Evolutionary conservation across 2,329 filamentous ascomycete genomes (phyloP).

Genomic region (Colletotrichum brevisporum): DNA sequence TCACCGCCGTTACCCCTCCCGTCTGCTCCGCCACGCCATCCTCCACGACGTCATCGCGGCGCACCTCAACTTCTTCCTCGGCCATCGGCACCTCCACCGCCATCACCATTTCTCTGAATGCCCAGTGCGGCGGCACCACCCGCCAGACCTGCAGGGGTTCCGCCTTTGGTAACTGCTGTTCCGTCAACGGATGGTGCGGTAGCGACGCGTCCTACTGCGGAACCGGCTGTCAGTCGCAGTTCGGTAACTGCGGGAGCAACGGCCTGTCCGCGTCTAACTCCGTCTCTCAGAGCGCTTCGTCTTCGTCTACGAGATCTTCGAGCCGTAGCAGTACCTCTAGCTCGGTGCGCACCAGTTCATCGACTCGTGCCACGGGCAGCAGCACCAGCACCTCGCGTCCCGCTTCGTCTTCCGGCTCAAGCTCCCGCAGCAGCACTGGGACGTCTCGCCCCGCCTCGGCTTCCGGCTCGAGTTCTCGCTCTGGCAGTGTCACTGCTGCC

Average conservation of each 20-base stretch:
- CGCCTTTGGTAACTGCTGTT: conserved; percentile 56
- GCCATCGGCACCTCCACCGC: conserved; percentile 41
- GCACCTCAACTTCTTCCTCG: conserved; percentile 36
- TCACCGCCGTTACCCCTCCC: conserved; percentile 17
- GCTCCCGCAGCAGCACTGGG: too few relatives aligned
- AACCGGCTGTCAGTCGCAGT: conserved; percentile 39
- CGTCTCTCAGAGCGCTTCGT: conserved; percentile 7
- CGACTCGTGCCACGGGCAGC: too few relatives aligned
- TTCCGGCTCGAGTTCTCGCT: too few relatives aligned
- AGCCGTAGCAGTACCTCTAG: conserved; percentile 2
- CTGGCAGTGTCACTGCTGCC: conserved; percentile 14
- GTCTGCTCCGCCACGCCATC: conserved; percentile 31
- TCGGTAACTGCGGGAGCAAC: conserved; percentile 37
- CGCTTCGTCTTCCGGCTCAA: too few relatives aligned
- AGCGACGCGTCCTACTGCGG: conserved; percentile 43
- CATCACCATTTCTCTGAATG: conserved; percentile 49
- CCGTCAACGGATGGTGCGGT: conserved; percentile 56
- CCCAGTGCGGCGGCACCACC: conserved; percentile 50
- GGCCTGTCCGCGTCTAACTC: conserved; percentile 2
- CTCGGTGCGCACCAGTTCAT: neutral
- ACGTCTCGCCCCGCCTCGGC: too few relatives aligned
- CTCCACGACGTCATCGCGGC: conserved; percentile 33
- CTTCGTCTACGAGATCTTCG: conserved; percentile 9
- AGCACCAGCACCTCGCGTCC: neutral
- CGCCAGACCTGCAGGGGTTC: conserved; percentile 52